Evolutionary conservation across 371 early-diverging fungal genomes (phyloP).

Genomic region (Lichtheimia hyalospora): DNA sequence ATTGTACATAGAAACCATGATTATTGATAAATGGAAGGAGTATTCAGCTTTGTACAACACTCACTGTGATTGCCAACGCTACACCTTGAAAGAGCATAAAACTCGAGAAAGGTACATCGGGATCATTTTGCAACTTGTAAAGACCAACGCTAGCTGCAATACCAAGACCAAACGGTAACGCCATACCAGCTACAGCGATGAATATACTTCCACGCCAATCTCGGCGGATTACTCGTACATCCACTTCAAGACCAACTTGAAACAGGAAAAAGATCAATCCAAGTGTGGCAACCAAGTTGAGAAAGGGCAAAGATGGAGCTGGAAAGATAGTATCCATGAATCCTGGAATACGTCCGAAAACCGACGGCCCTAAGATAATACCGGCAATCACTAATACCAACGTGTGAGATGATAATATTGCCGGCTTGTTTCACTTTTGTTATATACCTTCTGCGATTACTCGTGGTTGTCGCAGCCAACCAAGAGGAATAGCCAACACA

Average conservation of each 20-base stretch:
- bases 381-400: constrained; percentile 61
- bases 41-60: constrained; percentile 3
- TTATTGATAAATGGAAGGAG: neutral
- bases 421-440: neutral
- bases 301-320: constrained; percentile 56
- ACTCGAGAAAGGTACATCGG: constrained; percentile 56
- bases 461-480: constrained; percentile 64
- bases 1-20: neutral
- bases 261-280: constrained; percentile 91
- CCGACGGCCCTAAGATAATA: constrained; percentile 79
- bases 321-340: constrained; percentile 70
- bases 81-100: constrained; percentile 85
- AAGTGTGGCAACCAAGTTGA: constrained; percentile 82
- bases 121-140: constrained; percentile 50
- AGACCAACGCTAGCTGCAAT: constrained; percentile 70
- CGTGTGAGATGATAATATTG: constrained; percentile 11
- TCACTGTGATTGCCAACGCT: constrained; percentile 87
- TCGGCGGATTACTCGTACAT: constrained; percentile 48
- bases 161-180: constrained; percentile 76
- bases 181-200: constrained; percentile 74
- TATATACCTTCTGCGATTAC: constrained; percentile 76
- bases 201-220: constrained; percentile 46
- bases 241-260: constrained; percentile 84
- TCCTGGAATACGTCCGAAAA: constrained; percentile 69
- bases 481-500: constrained; percentile 57